A percentile compares a stretch with the other conserved stretches of the same genome.
phyloP scores from a whole-genome alignment of 2,329 filamentous ascomycete species.

The Fusarium abutilonis region DNA sequence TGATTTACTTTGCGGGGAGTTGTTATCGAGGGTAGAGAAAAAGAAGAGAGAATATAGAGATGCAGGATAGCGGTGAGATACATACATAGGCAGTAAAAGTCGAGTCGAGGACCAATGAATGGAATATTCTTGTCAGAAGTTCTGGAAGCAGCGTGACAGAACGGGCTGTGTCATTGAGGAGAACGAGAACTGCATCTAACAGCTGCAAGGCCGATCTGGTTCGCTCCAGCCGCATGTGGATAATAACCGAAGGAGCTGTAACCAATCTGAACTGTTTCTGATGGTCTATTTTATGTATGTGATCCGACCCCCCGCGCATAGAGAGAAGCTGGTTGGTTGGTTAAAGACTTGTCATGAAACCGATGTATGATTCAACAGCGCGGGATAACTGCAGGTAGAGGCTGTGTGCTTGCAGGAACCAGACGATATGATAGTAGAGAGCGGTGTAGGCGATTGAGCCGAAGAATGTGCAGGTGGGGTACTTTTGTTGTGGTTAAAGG shows the following conservation, averaged over 20 bases:
- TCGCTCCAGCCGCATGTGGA: slow-evolving; percentile 25
- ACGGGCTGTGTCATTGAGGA: neutral
- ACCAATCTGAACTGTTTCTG: slow-evolving; percentile 16
- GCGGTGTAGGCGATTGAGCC: slow-evolving; percentile 25
- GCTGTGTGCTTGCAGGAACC: slow-evolving; percentile 13
- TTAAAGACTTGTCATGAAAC: slow-evolving; percentile 8
- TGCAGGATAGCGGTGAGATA: slow-evolving; percentile 3
- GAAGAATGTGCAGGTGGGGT: slow-evolving; percentile 13
- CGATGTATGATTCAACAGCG: slow-evolving; percentile 1
- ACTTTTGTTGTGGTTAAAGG: slow-evolving; percentile 16
- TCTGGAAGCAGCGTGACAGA: neutral
- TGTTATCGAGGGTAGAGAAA: neutral
- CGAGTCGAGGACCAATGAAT: neutral
- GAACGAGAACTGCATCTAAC: slow-evolving; percentile 5
- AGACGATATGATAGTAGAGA: neutral
- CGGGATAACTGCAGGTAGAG: slow-evolving; percentile 6
- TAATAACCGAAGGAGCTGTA: slow-evolving; percentile 10
- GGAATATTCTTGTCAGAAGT: neutral
- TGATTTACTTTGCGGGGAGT: neutral
- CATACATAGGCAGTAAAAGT: neutral
- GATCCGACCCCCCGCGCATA: slow-evolving; percentile 16
- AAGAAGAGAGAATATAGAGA: neutral
- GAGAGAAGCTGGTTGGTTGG: slow-evolving; percentile 16
- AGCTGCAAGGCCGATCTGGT: slow-evolving; percentile 35
- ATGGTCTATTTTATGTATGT: slow-evolving; percentile 4